These are phyloP conservation scores for Delphinella strobiligena DNA, from an alignment of 2,329 filamentous ascomycete species.

Conservation along the genomic window DNA sequence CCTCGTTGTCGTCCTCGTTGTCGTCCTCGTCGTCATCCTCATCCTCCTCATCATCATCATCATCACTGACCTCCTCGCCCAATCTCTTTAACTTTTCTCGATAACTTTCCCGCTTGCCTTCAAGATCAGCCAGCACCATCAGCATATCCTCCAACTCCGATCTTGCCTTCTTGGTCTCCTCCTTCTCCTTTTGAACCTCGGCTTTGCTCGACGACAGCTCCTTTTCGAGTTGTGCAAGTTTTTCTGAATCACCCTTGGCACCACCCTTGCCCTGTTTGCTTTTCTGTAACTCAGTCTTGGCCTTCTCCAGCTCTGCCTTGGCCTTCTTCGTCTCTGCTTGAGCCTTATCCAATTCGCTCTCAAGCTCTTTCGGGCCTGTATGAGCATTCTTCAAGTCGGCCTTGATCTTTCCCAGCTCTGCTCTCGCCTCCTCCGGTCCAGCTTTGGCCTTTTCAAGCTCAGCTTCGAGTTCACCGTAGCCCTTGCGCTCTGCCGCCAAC, in stretches of 20 bases:
- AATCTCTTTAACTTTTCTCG: constrained; percentile 15
- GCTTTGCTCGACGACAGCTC: constrained; percentile 15
- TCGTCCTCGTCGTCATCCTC: constrained; percentile 18
- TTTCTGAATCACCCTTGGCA: constrained; percentile 2
- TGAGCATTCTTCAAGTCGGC: constrained; percentile 5
- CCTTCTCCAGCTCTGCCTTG: background rate
- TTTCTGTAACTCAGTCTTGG: background rate
- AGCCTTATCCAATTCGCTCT: constrained; percentile 6
- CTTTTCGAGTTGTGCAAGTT: constrained; percentile 5
- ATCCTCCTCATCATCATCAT: constrained; percentile 17
- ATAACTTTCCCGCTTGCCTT: constrained; percentile 27
- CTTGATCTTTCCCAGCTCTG: constrained; percentile 6
- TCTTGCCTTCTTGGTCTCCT: constrained; percentile 22
- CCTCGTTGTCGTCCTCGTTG: constrained; percentile 13
- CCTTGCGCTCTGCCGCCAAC: constrained; percentile 11
- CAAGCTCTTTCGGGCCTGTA: constrained; percentile 3
- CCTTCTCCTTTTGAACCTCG: constrained; percentile 28
- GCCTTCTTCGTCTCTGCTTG: constrained; percentile 10
- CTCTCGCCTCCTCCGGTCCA: constrained; percentile 7
- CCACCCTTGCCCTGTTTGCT: constrained; percentile 3
- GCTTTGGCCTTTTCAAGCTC: constrained; percentile 9
- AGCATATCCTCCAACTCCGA: constrained; percentile 37
- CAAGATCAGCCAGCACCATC: constrained; percentile 34
- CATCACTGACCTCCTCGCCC: constrained; percentile 20
- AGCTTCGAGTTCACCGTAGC: constrained; percentile 10